Percentiles rank a stretch among this genome's conserved stretches.
phyloP scores from a whole-genome alignment of 495 filamentous ascomycete species.

The Pseudoneurospora amorphoporcata region DNA sequence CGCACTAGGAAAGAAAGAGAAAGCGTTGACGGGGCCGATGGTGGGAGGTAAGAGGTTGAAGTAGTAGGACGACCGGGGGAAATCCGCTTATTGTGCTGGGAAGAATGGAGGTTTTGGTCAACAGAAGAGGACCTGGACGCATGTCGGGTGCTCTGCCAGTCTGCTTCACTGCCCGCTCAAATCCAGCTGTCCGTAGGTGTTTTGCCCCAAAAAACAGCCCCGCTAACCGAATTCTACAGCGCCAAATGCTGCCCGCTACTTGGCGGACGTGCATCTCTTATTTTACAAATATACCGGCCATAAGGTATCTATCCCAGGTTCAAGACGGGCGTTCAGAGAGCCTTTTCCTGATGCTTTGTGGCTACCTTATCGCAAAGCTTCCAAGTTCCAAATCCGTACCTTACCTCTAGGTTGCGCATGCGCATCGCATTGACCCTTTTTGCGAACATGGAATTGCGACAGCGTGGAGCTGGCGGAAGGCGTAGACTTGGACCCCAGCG shows the following conservation, averaged over 20 bases:
- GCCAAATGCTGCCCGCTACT: not conserved
- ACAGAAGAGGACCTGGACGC: not conserved
- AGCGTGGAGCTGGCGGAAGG: not conserved
- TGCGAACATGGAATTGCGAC: not conserved
- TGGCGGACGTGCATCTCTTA: not conserved
- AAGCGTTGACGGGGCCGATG: not conserved
- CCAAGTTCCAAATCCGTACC: not conserved
- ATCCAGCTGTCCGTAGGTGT: not conserved
- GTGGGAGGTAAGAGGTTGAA: not conserved
- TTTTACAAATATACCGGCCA: not conserved
- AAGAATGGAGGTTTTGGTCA: not conserved
- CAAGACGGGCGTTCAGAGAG: not conserved
- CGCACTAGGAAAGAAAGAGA: not conserved
- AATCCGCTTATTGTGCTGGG: not conserved
- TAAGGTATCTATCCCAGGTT: not conserved
- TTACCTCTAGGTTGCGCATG: not conserved
- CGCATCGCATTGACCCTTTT: not conserved
- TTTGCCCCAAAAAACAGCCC: not conserved
- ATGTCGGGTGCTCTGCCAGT: not conserved
- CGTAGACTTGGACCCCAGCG: not conserved
- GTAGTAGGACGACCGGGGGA: not conserved
- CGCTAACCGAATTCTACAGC: not conserved
- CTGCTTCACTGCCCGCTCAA: not conserved
- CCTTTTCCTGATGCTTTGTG: not conserved
- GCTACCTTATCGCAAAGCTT: not conserved